Evolutionary conservation across 441 rosid genomes (phyloP).

Genomic region (Corymbia calophylla): DNA sequence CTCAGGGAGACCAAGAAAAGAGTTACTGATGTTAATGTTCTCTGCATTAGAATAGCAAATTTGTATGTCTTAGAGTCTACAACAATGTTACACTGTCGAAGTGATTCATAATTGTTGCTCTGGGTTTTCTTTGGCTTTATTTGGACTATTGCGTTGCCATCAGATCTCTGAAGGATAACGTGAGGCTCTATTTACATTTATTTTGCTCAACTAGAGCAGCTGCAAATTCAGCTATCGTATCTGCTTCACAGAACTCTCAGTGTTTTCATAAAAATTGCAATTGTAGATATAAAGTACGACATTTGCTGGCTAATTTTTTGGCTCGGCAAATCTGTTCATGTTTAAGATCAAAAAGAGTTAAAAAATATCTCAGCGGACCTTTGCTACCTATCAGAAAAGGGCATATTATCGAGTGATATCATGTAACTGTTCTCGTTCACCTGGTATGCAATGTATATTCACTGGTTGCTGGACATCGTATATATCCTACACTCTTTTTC

Average conservation of each 20-base stretch:
- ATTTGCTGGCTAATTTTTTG: neutral
- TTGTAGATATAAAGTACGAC: neutral
- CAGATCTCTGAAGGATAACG: neutral
- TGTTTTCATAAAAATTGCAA: neutral
- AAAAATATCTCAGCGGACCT: neutral
- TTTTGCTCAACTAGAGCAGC: rapidly evolving
- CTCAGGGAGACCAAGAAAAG: neutral
- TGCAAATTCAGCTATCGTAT: neutral
- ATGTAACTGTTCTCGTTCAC: neutral
- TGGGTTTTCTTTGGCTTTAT: neutral
- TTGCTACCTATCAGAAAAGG: neutral
- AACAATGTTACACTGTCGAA: neutral
- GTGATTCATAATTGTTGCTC: neutral
- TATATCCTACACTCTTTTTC: neutral
- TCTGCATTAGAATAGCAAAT: neutral
- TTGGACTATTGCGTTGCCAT: neutral
- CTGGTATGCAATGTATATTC: neutral
- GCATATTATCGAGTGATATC: neutral
- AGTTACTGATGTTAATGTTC: neutral
- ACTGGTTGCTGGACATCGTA: neutral
- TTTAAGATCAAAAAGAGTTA: neutral
- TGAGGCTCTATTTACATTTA: neutral
- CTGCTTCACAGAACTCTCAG: neutral
- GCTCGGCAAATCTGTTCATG: neutral
- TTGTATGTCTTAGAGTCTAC: neutral